These are phyloP conservation scores for Eucalyptus cloeziana DNA, from an alignment of 345 rosid genomes.

Conservation along the genomic window DNA sequence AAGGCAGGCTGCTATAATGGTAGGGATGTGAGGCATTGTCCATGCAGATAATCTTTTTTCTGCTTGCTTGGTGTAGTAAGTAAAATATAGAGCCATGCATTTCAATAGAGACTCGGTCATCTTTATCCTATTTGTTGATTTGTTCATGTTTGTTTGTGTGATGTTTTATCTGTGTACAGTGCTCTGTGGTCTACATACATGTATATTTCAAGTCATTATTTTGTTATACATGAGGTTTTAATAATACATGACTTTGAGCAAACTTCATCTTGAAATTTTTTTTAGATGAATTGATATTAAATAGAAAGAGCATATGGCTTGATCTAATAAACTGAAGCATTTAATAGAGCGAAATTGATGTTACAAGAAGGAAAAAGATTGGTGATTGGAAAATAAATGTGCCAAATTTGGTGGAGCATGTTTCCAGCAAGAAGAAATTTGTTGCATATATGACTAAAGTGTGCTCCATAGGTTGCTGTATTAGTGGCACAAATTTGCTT, in stretches of 20 bases:
- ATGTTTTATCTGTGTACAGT: not conserved
- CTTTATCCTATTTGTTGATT: not conserved
- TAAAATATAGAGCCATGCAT: not conserved
- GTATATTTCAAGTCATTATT: not conserved
- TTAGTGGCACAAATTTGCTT: not conserved
- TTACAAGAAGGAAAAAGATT: not conserved
- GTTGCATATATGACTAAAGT: not conserved
- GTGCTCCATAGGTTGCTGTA: not conserved
- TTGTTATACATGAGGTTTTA: not conserved
- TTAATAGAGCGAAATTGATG: not conserved
- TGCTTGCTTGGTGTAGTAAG: not conserved
- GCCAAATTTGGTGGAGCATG: not conserved
- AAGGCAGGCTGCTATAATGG: conserved; percentile 90
- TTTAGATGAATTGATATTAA: not conserved
- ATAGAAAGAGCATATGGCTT: not conserved
- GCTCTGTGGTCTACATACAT: not conserved
- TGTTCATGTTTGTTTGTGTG: not conserved
- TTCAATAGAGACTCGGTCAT: not conserved
- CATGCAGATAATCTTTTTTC: not conserved
- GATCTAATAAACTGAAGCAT: not conserved
- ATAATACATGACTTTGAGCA: not conserved
- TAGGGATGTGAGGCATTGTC: conserved; percentile 10
- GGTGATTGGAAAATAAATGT: not conserved
- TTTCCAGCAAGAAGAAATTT: not conserved
- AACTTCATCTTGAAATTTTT: not conserved